phyloP scores from a whole-genome alignment of 805 yeast species.

The Maudiozyma serrabonitensis region DNA sequence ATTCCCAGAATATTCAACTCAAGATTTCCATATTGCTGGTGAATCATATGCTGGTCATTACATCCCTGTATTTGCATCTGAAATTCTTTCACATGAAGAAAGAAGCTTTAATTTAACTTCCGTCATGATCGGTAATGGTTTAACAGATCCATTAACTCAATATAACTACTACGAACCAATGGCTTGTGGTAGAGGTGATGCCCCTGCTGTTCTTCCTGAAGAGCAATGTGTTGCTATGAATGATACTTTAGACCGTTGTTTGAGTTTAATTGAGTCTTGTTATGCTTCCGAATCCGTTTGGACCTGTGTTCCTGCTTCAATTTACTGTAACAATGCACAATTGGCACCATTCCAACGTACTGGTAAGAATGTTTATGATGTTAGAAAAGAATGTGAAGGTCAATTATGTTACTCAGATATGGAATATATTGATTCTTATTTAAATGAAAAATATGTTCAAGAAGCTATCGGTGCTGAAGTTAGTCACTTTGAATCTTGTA shows the following conservation, averaged over 20 bases:
- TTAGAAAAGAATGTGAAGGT: constrained; percentile 65
- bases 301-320: constrained; percentile 83
- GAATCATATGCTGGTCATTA: constrained; percentile 98
- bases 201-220: constrained; percentile 63
- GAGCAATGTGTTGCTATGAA: constrained; percentile 71
- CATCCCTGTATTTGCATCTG: constrained; percentile 80
- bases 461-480: constrained; percentile 87
- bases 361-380: constrained; percentile 87
- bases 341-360: constrained; percentile 75
- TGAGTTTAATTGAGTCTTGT: constrained; percentile 64
- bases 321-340: constrained; percentile 81
- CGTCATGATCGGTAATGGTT: constrained; percentile 82
- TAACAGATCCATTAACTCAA: constrained; percentile 77
- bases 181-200: constrained; percentile 94
- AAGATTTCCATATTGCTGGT: constrained; percentile 77
- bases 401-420: constrained; percentile 72
- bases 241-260: constrained; percentile 65
- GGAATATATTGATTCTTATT: constrained; percentile 64
- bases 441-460: constrained; percentile 69
- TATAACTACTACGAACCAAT: constrained; percentile 75
- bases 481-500: constrained; percentile 64
- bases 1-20: constrained; percentile 70
- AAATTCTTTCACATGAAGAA: constrained; percentile 58
- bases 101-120: constrained; percentile 59
- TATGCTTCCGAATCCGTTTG: constrained; percentile 65